Evolutionary conservation across 73 alveolate species (phyloP), one percentile per base, ranked within the genome.

Genomic region (Paramecium tetraurelia): DNA sequence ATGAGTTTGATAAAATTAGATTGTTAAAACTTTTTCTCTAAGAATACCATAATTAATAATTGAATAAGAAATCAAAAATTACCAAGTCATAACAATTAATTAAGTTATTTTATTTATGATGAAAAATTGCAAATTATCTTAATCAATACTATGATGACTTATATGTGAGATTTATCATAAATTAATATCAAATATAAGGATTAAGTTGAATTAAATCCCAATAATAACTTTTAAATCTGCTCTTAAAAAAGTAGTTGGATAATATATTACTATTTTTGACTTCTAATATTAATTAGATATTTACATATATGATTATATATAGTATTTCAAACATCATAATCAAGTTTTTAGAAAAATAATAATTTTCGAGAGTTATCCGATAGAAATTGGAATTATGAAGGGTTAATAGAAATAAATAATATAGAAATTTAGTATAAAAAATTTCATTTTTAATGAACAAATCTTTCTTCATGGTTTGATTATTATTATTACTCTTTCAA

Each of bases 301-400:
- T 27, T 27, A 27, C 1, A 27, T 27, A 1, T 1, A 27, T 27
- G 31, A 27, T 27, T 1, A 1, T 27, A 38, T 2, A 8, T 7
- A 40, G 48, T 5, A 40, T 4, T 40, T 40, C 16, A 0, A 40
- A 40, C 2, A 40, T 40, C 14, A 6, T 4, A 40, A 0, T 7
- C 7, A 4, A 4, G 6, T 38, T 38, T 38, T 29, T 58, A 58
- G 7, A 6, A 59, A 24, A 7, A 14, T 59, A 59, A 24, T 59
- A 59, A 14, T 58, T 59, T 59, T 24, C 1, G n/a, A 3, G 35
- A 59, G 5, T 0, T 59, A 59, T 58, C 31, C 72, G 20, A 24
- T 7, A 59, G 76, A 24, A 3, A 59, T 7, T 21, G 5, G 6
- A 58, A 22, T 98, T 97, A 14, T 98, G 95, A 44, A 92, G 92